A percentile compares a stretch with the other conserved stretches of the same genome.
phyloP scores from a whole-genome alignment of 495 filamentous ascomycete species.

The Trichocladium antarcticum region DNA sequence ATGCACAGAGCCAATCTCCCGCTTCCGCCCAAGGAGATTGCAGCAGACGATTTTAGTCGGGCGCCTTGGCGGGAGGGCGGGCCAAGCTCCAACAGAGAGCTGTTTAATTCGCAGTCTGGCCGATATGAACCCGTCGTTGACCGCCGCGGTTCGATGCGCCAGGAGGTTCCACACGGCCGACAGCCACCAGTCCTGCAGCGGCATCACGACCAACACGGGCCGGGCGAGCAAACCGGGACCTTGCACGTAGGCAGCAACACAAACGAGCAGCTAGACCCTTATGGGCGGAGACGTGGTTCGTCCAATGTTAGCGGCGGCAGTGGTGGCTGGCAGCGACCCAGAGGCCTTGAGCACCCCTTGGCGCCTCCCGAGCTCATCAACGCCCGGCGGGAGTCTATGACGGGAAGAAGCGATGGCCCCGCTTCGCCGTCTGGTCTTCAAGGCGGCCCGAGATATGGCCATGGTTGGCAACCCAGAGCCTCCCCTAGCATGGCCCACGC shows the following conservation, averaged over 20 bases:
- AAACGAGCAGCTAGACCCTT: slow-evolving; percentile 59
- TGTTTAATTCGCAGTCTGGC: slow-evolving; percentile 90
- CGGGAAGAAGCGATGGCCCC: slow-evolving; percentile 37
- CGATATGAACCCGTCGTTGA: slow-evolving; percentile 85
- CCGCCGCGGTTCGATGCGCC: slow-evolving; percentile 52
- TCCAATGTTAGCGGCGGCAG: slow-evolving; percentile 92
- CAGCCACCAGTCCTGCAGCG: slow-evolving; percentile 69
- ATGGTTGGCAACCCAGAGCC: slow-evolving; percentile 40
- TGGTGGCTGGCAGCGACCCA: slow-evolving; percentile 46
- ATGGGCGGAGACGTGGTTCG: slow-evolving; percentile 73
- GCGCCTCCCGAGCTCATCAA: slow-evolving; percentile 37
- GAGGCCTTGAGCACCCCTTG: slow-evolving; percentile 35
- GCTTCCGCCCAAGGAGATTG: slow-evolving; percentile 64
- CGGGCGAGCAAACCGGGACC: slow-evolving; percentile 85
- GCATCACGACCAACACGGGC: slow-evolving; percentile 47
- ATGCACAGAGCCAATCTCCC: slow-evolving; percentile 27
- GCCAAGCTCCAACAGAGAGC: slow-evolving; percentile 49
- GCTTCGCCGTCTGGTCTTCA: slow-evolving; percentile 30
- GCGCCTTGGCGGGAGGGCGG: slow-evolving; percentile 62
- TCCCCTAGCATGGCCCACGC: slow-evolving; percentile 40
- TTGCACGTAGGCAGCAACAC: slow-evolving; percentile 71
- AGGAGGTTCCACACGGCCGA: slow-evolving; percentile 46
- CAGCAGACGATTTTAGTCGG: slow-evolving; percentile 87
- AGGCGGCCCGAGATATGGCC: slow-evolving; percentile 25
- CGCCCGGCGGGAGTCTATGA: slow-evolving; percentile 35